These are phyloP conservation scores for Knufia fluminis DNA, from an alignment of 2,329 filamentous ascomycete genomes.

Conservation along the genomic window DNA sequence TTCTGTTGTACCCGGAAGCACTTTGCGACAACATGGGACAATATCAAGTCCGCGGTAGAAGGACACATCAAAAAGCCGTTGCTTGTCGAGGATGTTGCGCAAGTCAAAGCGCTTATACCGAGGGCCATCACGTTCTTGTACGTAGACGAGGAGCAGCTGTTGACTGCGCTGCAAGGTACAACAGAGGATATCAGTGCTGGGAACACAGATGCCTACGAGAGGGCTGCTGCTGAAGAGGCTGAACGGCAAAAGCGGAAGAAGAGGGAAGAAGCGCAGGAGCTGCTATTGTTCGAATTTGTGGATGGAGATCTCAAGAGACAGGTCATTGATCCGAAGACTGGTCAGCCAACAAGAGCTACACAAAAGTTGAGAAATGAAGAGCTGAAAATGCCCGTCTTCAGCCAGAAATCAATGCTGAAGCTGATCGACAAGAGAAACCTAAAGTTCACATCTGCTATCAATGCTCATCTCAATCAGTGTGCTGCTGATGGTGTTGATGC, in stretches of 20 bases:
- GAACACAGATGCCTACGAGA: constrained; percentile 17
- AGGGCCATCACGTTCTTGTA: constrained; percentile 73
- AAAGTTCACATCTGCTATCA: constrained; percentile 71
- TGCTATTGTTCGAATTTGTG: constrained; percentile 83
- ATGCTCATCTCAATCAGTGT: constrained; percentile 67
- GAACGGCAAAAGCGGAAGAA: constrained; percentile 32
- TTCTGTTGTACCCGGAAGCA: constrained; percentile 93
- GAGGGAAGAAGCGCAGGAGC: constrained; percentile 44
- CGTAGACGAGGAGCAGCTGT: constrained; percentile 73
- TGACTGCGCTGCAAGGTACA: constrained; percentile 66
- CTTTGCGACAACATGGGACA: constrained; percentile 83
- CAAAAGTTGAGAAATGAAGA: constrained; percentile 66
- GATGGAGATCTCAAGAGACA: constrained; percentile 84
- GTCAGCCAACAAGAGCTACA: constrained; percentile 58
- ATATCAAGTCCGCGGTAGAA: constrained; percentile 75
- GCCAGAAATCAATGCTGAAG: constrained; percentile 81
- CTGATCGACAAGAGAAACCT: constrained; percentile 82
- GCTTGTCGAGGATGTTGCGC: constrained; percentile 67
- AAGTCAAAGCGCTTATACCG: constrained; percentile 69
- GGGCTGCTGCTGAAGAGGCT: constrained; percentile 33
- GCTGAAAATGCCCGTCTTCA: constrained; percentile 83
- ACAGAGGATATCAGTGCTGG: constrained; percentile 56
- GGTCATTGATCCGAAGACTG: constrained; percentile 61
- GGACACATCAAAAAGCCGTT: constrained; percentile 65
- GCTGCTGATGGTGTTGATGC: constrained; percentile 56